Percentiles rank a stretch among this genome's conserved stretches.
These are phyloP conservation scores for Ophiocordyceps sinensis DNA, from an alignment of 2,329 filamentous ascomycete genomes.

Conservation along the genomic window DNA sequence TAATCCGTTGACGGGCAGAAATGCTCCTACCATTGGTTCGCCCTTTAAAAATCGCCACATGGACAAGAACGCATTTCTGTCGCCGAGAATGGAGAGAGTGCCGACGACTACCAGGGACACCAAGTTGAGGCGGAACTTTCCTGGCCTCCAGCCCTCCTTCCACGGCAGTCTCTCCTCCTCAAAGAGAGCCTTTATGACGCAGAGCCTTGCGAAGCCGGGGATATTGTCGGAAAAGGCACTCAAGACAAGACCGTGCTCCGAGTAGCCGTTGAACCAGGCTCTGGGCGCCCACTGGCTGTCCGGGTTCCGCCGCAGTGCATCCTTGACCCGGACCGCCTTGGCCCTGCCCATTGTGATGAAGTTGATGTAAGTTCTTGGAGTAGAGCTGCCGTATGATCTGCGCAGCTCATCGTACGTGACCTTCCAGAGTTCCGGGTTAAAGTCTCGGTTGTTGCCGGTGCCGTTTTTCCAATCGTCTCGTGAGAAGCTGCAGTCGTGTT, in stretches of 20 bases:
- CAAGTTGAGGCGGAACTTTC: not conserved
- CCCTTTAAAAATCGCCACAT: not conserved
- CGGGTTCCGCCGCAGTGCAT: not conserved
- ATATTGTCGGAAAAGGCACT: not conserved
- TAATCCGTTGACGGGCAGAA: not conserved
- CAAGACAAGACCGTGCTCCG: not conserved
- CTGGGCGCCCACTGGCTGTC: not conserved
- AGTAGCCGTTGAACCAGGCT: not conserved
- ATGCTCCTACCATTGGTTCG: not conserved
- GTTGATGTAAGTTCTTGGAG: not conserved
- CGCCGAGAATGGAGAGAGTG: conserved; percentile 1
- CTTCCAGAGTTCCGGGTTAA: not conserved
- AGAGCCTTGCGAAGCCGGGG: not conserved
- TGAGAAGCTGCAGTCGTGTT: not conserved
- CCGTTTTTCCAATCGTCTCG: not conserved
- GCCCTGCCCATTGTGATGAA: not conserved
- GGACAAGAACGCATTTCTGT: conserved; percentile 4
- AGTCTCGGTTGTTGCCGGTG: not conserved
- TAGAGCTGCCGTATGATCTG: too few species aligned
- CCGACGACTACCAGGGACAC: not conserved
- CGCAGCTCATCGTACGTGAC: not conserved
- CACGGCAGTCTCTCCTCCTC: not conserved
- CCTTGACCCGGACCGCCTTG: not conserved
- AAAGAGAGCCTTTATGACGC: not conserved
- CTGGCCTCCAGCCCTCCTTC: not conserved